Evolutionary conservation across 1,139 yeast genomes (phyloP).

Genomic region (Kodamaea derodonti): DNA sequence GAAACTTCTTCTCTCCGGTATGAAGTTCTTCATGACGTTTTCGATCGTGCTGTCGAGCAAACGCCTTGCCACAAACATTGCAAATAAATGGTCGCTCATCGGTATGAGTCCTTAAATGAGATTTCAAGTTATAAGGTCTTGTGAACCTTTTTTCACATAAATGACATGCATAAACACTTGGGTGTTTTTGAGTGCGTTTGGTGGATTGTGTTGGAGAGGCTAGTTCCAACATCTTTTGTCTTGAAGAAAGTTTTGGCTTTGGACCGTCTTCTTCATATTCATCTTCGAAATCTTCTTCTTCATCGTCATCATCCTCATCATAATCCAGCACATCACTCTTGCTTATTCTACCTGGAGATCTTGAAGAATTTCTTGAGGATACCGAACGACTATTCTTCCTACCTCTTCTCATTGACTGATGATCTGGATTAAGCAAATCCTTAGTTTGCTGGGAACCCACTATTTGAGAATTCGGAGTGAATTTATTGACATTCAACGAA

Average conservation of each 20-base stretch:
- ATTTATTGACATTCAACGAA: conserved; percentile 5
- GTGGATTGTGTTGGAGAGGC: conserved; percentile 51
- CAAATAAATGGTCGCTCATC: conserved; percentile 91
- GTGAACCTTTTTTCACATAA: conserved; percentile 86
- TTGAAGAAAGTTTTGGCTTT: conserved; percentile 21
- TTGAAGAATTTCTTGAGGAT: conserved; percentile 12
- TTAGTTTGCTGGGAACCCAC: conserved; percentile 4
- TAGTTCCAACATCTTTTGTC: conserved; percentile 62
- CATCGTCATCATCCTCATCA: conserved; percentile 10
- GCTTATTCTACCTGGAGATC: conserved; percentile 13
- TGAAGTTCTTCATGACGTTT: conserved; percentile 93
- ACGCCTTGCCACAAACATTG: conserved; percentile 84
- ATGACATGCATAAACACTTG: conserved; percentile 77
- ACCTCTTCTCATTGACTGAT: conserved; percentile 30
- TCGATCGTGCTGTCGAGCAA: conserved; percentile 93
- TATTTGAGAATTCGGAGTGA: conserved; percentile 18
- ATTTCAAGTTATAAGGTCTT: conserved; percentile 85
- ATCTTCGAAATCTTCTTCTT: conserved; percentile 8
- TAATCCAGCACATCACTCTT: conserved; percentile 11
- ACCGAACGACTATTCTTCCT: conserved; percentile 28
- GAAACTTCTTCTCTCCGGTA: conserved; percentile 83
- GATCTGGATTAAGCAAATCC: conserved; percentile 32
- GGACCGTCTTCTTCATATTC: conserved; percentile 9
- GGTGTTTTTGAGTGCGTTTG: conserved; percentile 67
- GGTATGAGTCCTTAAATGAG: conserved; percentile 90